A percentile compares a stretch with the other conserved stretches of the same genome.
These are phyloP conservation scores for Monosporascus sp. DNA, from an alignment of 2,329 filamentous ascomycete genomes.

Conservation along the genomic window DNA sequence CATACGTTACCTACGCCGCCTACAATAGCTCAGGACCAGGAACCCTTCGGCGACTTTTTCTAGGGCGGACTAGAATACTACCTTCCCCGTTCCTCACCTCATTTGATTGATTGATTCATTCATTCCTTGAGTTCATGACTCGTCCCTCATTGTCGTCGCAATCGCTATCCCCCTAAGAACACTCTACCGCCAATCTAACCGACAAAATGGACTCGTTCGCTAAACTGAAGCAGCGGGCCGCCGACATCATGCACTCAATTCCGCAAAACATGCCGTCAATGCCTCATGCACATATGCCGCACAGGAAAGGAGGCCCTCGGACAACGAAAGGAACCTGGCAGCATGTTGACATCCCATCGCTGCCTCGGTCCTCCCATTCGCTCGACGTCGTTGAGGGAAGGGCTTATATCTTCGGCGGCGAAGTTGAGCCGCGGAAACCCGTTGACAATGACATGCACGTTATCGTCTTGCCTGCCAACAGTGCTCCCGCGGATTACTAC, in stretches of 20 bases:
- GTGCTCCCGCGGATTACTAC: constrained; percentile 55
- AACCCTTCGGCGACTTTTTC: no score
- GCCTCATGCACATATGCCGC: constrained; percentile 4
- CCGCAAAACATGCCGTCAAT: constrained; percentile 34
- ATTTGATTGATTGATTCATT: not conserved
- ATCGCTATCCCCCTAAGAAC: not conserved
- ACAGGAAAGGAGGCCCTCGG: constrained; percentile 12
- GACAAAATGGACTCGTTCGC: constrained; percentile 46
- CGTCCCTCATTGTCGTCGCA: no score
- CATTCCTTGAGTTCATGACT: no score
- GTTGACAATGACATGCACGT: constrained; percentile 69
- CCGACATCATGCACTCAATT: constrained; percentile 45
- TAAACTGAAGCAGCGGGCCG: constrained; percentile 49
- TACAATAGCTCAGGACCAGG: not conserved
- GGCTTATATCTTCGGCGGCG: constrained; percentile 72
- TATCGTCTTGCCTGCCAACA: constrained; percentile 54
- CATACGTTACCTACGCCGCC: not conserved
- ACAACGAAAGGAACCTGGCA: constrained; percentile 56
- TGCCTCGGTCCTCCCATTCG: constrained; percentile 71
- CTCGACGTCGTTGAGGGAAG: constrained; percentile 54
- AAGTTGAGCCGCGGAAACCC: constrained; percentile 58
- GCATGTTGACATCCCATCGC: constrained; percentile 46
- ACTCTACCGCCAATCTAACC: not conserved
- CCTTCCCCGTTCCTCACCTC: not conserved
- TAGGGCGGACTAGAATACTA: no score